These are phyloP conservation scores for Pseudocohnilembus persalinus DNA, from an alignment of 169 alveolate genomes.

Conservation along the genomic window DNA sequence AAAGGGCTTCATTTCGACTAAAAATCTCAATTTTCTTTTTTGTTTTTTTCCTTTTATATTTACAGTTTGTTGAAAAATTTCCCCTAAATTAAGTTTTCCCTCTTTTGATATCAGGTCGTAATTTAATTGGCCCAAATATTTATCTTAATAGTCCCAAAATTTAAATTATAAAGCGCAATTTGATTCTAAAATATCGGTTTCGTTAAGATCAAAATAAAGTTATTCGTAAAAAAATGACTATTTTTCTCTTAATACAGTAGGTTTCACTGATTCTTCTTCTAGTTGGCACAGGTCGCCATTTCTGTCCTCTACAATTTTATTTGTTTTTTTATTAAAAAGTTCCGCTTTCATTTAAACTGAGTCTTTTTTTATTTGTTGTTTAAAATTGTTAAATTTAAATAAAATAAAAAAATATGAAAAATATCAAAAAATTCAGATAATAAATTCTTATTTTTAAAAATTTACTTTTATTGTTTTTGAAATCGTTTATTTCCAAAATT, in stretches of 20 bases:
- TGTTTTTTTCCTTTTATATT: neutral
- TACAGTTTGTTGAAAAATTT: neutral
- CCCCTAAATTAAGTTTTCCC: neutral
- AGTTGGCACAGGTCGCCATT: neutral
- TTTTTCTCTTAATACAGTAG: neutral
- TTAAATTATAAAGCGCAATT: neutral
- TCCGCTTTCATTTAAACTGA: too few relatives aligned
- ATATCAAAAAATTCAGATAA: neutral
- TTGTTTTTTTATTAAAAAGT: too few relatives aligned
- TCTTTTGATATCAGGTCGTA: neutral
- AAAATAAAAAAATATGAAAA: too few relatives aligned
- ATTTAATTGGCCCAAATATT: neutral
- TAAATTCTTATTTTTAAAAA: too few relatives aligned
- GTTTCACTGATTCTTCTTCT: neutral
- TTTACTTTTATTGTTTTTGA: neutral
- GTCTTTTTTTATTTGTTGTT: too few relatives aligned
- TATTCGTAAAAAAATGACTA: neutral
- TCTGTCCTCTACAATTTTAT: neutral
- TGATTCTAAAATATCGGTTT: neutral
- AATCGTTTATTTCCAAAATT: neutral
- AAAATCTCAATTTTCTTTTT: neutral
- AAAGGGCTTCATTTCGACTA: neutral
- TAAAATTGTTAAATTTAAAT: too few relatives aligned
- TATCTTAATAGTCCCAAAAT: neutral
- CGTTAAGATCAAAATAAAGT: neutral